These are phyloP conservation scores for Fusarium pilosicola DNA, from an alignment of 2,329 filamentous ascomycete genomes.

Conservation along the genomic window DNA sequence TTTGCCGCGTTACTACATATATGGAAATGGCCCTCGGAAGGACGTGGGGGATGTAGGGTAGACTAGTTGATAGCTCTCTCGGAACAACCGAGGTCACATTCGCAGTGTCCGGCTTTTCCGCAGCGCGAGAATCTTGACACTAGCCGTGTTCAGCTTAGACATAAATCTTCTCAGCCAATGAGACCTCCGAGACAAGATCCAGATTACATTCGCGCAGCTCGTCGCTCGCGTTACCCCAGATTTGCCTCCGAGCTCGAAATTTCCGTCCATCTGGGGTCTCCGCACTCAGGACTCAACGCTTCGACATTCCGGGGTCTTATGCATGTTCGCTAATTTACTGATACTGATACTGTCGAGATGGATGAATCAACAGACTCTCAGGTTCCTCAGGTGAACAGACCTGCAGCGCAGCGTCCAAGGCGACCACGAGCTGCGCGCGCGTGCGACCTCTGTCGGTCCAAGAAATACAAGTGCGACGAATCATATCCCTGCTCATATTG, in stretches of 20 bases:
- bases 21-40: neutral
- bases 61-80: accelerated
- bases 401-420: neutral
- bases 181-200: neutral
- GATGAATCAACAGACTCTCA: neutral
- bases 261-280: neutral
- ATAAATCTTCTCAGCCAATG: neutral
- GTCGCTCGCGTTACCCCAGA: neutral
- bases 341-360: neutral
- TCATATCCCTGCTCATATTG: neutral
- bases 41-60: neutral
- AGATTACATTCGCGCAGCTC: neutral
- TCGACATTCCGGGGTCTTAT: neutral
- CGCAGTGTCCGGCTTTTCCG: neutral
- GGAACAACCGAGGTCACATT: neutral
- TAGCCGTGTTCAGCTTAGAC: neutral
- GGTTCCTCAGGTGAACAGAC: accelerated
- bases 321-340: neutral
- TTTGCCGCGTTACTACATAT: neutral
- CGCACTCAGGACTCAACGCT: neutral
- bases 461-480: neutral
- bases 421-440: neutral
- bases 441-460: neutral
- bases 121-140: accelerated
- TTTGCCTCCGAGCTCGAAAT: neutral